Evolutionary conservation across 129 eudicot species (phyloP), one percentile per base, ranked within the genome.

Genomic region (Tanacetum coccineum): DNA sequence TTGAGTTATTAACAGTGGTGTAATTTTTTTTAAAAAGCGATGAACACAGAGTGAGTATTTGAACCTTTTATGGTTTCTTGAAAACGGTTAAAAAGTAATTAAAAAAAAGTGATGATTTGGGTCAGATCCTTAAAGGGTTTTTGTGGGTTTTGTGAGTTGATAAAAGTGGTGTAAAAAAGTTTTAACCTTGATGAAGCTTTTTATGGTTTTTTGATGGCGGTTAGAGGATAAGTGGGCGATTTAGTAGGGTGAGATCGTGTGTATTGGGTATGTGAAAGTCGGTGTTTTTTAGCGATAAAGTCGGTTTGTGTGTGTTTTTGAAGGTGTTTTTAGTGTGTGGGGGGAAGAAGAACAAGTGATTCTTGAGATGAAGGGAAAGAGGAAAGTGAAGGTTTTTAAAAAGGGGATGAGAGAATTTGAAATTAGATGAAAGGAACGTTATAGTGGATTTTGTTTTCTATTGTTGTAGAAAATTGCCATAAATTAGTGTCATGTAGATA

Each of bases 401-500:
- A 70, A 66, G 63, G 73, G 67, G 9, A 55, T 26, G 30, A 49
- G 44, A 47, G 55, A 48, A 74, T 39, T 74, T 74, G 73, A 74
- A 74, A 65, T 30, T 59, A 4, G 55, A 58, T 13, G 30, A 66
- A 68, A 48, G 21, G 72, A 66, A 66, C 68, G 79, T 74, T 74
- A 36, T 6, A 51, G 71, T 30, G 59, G 62, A 11, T 51, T 30
- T 74, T 74, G 52, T 57, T 66, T 66, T 48, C 36, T 55, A 54
- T 11, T 26, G 59, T 11, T 4, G 39, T 12, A n/a, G n/a, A n/a
- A n/a, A n/a, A n/a, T n/a, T n/a, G n/a, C n/a, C n/a, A n/a, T n/a
- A n/a, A n/a, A 18, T 6, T 18, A 10, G 3, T 9, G 21, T 4
- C 25, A 40, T 72, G 22, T 66, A 28, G 45, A 30, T 44, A 45